These are phyloP conservation scores for Crithidia sp. DNA, from an alignment of 208 protist species.

Conservation along the genomic window DNA sequence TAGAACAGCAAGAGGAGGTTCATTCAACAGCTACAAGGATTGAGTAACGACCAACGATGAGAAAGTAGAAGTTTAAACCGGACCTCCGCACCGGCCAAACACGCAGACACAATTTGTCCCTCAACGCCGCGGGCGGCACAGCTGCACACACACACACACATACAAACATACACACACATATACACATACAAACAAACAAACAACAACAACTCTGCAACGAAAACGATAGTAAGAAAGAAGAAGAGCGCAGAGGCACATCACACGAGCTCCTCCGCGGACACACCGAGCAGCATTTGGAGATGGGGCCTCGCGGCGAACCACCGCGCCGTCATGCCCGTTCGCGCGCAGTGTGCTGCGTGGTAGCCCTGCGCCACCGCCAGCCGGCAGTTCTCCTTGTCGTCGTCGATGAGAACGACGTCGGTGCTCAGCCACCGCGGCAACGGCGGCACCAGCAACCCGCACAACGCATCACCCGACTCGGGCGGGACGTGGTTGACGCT, in stretches of 20 bases:
- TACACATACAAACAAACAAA: neutral
- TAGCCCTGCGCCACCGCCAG: slow-evolving; percentile 42
- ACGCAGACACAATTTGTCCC: no score
- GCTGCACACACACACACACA: neutral
- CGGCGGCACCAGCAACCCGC: neutral
- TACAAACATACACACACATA: neutral
- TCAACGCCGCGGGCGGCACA: neutral
- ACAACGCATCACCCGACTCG: no score
- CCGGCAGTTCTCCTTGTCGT: slow-evolving; percentile 41
- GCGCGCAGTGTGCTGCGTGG: slow-evolving; percentile 34
- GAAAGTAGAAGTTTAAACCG: no score
- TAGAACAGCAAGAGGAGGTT: no score
- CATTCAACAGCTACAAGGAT: no score
- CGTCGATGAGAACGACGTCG: slow-evolving; percentile 48
- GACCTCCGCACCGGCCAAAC: no score
- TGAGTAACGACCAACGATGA: no score
- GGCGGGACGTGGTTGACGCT: no score
- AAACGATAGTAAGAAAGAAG: neutral
- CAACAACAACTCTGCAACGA: neutral
- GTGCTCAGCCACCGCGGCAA: slow-evolving; percentile 48
- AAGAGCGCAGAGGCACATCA: neutral
- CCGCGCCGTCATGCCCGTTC: slow-evolving; percentile 27
- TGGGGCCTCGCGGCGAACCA: slow-evolving; percentile 29
- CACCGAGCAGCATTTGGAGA: slow-evolving; percentile 37
- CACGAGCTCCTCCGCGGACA: slow-evolving; percentile 26